Conservation (phyloP, 371 early-diverging fungal genomes). For the Fennellomyces sp. region DNA sequence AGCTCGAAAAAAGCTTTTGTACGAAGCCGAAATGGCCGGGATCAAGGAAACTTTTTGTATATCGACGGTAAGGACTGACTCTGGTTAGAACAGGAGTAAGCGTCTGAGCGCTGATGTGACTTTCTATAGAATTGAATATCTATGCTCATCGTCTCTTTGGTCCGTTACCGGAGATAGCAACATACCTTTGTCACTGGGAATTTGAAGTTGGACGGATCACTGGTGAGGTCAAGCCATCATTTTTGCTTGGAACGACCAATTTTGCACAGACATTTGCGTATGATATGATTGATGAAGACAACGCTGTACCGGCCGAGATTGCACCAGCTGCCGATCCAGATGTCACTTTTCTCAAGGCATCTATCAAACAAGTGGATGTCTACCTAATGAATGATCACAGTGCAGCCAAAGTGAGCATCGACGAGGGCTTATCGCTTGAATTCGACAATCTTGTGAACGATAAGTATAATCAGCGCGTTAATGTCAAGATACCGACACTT, state of each 20-base stretch:
- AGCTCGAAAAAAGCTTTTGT: constrained; percentile 29
- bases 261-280: constrained; percentile 70
- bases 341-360: constrained; percentile 66
- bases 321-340: constrained; percentile 57
- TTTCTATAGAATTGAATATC: constrained; percentile 53
- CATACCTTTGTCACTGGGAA: constrained; percentile 79
- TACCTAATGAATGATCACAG: constrained; percentile 66
- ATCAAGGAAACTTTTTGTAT: constrained; percentile 57
- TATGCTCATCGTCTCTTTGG: constrained; percentile 79
- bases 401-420: constrained; percentile 55
- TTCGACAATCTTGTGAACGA: constrained; percentile 72
- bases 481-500: constrained; percentile 65
- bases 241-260: constrained; percentile 57
- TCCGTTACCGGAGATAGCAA: constrained; percentile 68
- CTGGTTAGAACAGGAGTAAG: neutral
- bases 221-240: constrained; percentile 74
- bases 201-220: constrained; percentile 67
- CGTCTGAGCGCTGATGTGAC: too few species aligned
- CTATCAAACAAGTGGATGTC: constrained; percentile 62
- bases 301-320: constrained; percentile 62
- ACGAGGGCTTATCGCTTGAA: constrained; percentile 62
- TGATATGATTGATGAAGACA: constrained; percentile 75
- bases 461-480: constrained; percentile 60
- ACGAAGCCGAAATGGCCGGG: constrained; percentile 39
- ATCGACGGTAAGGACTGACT: constrained; percentile 55